A percentile compares a stretch with the other conserved stretches of the same genome.
Evolutionary conservation across 257 asterid species (phyloP).

Genomic region (Gynochthodes officinalis): DNA sequence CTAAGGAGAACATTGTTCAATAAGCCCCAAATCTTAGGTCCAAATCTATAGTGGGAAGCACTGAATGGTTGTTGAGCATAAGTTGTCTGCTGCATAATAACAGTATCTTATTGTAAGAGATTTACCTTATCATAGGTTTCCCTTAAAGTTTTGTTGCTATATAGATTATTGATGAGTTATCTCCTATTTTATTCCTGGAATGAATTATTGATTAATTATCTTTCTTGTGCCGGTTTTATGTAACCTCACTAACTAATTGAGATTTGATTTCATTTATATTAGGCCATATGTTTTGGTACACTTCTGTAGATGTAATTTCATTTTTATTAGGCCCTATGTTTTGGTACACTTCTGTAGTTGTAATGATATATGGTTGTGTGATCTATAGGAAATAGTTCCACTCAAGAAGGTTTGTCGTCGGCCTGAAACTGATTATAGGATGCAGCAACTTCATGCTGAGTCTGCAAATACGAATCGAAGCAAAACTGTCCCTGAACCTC

Average conservation of each 20-base stretch:
- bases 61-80: not conserved
- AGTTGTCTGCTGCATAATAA: not conserved
- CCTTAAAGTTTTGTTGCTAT: not conserved
- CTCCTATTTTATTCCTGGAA: not conserved
- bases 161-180: not conserved
- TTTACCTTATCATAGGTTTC: not conserved
- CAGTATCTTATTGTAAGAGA: not conserved
- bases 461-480: slow-evolving; percentile 31
- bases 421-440: slow-evolving; percentile 62
- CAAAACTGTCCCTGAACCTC: slow-evolving; percentile 32
- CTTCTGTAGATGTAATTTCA: not conserved
- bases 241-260: not conserved
- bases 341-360: too few species aligned
- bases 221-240: not conserved
- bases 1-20: not conserved
- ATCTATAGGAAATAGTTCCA: slow-evolving; percentile 71
- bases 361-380: not conserved
- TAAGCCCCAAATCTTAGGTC: not conserved
- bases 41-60: not conserved
- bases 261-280: not conserved
- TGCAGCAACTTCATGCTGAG: slow-evolving; percentile 46
- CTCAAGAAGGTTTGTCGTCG: slow-evolving; percentile 55
- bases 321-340: not conserved
- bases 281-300: not conserved
- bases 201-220: not conserved